Evolutionary conservation across 768 basidiomycete genomes (phyloP).

Genomic region (Pleurotus eryngii): DNA sequence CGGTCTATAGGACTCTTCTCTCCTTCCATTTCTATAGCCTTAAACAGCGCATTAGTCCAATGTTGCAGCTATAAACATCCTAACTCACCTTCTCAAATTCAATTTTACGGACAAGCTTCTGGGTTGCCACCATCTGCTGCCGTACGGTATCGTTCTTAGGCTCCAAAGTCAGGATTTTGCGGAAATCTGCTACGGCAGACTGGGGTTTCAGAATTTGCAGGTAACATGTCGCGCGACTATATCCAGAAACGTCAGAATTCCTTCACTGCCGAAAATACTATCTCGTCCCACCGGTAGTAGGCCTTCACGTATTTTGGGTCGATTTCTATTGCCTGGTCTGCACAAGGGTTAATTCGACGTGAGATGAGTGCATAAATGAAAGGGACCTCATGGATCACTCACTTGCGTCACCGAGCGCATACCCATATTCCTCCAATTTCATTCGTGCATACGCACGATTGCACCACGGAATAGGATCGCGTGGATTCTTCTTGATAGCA

Average conservation of each 20-base stretch:
- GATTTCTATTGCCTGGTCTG: slow-evolving; percentile 81
- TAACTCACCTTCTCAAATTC: slow-evolving; percentile 84
- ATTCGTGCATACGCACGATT: slow-evolving; percentile 92
- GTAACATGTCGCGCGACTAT: slow-evolving; percentile 84
- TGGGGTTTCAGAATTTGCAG: slow-evolving; percentile 89
- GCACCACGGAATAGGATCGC: slow-evolving; percentile 88
- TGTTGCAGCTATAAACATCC: background rate
- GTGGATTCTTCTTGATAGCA: slow-evolving; percentile 85
- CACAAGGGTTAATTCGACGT: slow-evolving; percentile 7
- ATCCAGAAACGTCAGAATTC: background rate
- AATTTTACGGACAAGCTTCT: slow-evolving; percentile 85
- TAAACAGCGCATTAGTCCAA: slow-evolving; percentile 7
- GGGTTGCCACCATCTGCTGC: slow-evolving; percentile 79
- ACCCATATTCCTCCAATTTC: slow-evolving; percentile 91
- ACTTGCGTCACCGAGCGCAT: slow-evolving; percentile 88
- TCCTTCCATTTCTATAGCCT: slow-evolving; percentile 93
- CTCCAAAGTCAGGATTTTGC: slow-evolving; percentile 78
- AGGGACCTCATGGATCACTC: slow-evolving; percentile 26
- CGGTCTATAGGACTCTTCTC: slow-evolving; percentile 76
- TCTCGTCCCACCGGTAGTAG: slow-evolving; percentile 63
- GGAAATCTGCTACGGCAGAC: slow-evolving; percentile 83
- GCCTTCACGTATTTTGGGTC: slow-evolving; percentile 91
- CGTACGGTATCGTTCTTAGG: slow-evolving; percentile 82
- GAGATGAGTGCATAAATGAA: background rate
- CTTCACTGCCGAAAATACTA: background rate